These are phyloP conservation scores for Phalaenopsis aphrodite DNA, from an alignment of 106 monocot species.

Conservation along the genomic window DNA sequence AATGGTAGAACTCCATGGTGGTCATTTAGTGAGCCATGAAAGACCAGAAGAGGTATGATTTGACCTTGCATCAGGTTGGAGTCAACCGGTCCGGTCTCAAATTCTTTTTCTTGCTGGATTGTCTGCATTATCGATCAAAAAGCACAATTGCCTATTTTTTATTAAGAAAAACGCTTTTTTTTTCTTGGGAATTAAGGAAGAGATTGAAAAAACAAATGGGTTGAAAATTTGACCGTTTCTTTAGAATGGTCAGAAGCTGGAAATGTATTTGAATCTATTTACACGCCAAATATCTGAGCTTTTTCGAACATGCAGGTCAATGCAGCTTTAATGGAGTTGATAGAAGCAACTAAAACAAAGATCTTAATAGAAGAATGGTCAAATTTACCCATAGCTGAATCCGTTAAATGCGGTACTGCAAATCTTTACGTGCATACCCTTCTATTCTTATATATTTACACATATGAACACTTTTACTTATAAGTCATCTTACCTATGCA, in stretches of 20 bases:
- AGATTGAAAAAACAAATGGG: neutral
- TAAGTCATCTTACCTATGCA: no score
- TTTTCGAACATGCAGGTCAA: conserved; percentile 52
- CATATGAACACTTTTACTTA: no score
- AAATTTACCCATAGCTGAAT: conserved; percentile 24
- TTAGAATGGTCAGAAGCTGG: neutral
- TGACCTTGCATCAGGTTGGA: neutral
- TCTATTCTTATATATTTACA: no score
- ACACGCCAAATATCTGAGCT: neutral
- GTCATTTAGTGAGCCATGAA: conserved; percentile 96
- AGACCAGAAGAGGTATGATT: conserved; percentile 82
- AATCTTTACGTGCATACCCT: neutral
- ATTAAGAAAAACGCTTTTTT: neutral
- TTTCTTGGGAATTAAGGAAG: neutral
- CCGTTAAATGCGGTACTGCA: conserved; percentile 31
- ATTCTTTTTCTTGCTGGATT: neutral
- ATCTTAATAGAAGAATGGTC: conserved; percentile 43
- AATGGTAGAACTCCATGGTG: conserved; percentile 94
- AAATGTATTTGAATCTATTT: neutral
- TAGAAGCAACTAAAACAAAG: conserved; percentile 62
- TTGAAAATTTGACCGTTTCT: neutral
- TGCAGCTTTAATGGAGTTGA: conserved; percentile 54
- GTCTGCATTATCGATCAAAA: neutral
- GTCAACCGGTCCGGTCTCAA: neutral
- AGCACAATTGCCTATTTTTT: neutral